phyloP scores from a whole-genome alignment of 352 stramenopile species.

The Pythium graminicola region DNA sequence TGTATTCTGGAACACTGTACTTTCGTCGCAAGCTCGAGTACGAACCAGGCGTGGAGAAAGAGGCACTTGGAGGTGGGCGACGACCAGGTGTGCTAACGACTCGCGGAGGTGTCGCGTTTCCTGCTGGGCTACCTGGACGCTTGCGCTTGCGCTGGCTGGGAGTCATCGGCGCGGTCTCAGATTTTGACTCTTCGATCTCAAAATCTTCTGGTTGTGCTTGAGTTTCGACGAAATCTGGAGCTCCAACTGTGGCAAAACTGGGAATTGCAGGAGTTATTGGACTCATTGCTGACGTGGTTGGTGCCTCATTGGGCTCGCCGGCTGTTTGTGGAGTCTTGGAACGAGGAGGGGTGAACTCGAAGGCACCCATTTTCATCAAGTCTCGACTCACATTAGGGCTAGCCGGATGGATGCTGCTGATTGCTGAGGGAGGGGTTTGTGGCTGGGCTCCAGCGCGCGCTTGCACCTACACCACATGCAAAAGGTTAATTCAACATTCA shows the following conservation, averaged over 20 bases:
- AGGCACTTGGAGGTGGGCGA: constrained; percentile 8
- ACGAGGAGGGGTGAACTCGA: constrained; percentile 62
- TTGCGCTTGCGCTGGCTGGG: constrained; percentile 43
- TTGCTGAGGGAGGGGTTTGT: constrained; percentile 51
- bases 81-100: constrained; percentile 4
- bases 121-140: constrained; percentile 22
- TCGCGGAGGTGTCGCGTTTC: background rate
- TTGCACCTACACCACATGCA: constrained; percentile 5
- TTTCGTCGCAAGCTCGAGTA: constrained; percentile 56
- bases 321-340: constrained; percentile 24
- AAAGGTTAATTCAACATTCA: background rate
- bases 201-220: background rate
- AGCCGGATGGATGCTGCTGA: constrained; percentile 62
- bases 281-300: constrained; percentile 21
- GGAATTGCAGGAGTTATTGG: constrained; percentile 43
- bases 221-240: constrained; percentile 15
- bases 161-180: constrained; percentile 19
- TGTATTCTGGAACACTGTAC: constrained; percentile 51
- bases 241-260: constrained; percentile 46
- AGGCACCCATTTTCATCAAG: constrained; percentile 75
- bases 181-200: constrained; percentile 18
- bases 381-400: constrained; percentile 69
- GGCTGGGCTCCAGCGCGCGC: constrained; percentile 18
- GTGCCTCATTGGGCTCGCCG: constrained; percentile 12
- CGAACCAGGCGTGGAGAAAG: constrained; percentile 22